Evolutionary conservation across 2,329 filamentous ascomycete species (phyloP).

Genomic region (Pestalotiopsis sp.): DNA sequence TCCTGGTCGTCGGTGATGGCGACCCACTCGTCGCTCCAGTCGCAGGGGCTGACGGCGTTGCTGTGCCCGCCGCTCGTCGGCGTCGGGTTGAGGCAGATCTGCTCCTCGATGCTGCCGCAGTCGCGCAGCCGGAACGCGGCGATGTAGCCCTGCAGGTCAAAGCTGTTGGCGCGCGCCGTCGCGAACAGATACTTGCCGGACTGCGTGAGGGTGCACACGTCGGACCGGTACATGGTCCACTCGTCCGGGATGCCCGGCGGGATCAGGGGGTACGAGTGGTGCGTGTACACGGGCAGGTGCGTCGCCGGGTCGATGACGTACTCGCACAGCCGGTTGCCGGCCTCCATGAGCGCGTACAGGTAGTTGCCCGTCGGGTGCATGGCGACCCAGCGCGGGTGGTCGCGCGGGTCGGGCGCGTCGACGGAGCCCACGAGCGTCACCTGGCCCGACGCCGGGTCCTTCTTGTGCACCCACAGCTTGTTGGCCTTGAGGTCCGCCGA

Average conservation of each 20-base stretch:
- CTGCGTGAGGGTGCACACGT: slow-evolving; percentile 75
- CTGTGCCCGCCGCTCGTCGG: slow-evolving; percentile 86
- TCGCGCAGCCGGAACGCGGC: slow-evolving; percentile 74
- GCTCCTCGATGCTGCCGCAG: slow-evolving; percentile 71
- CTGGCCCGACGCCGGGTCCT: slow-evolving; percentile 56
- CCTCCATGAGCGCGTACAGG: slow-evolving; percentile 86
- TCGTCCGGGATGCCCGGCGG: slow-evolving; percentile 65
- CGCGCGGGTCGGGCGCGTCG: slow-evolving; percentile 68
- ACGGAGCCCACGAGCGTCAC: slow-evolving; percentile 72
- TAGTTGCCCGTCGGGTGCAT: slow-evolving; percentile 78
- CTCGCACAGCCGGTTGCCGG: slow-evolving; percentile 80
- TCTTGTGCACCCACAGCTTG: slow-evolving; percentile 83
- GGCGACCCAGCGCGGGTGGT: slow-evolving; percentile 88
- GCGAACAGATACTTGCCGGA: slow-evolving; percentile 80
- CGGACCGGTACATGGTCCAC: slow-evolving; percentile 74
- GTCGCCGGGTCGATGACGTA: slow-evolving; percentile 77
- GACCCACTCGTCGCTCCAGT: slow-evolving; percentile 87
- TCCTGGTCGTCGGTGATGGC: slow-evolving; percentile 87
- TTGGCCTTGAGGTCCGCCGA: slow-evolving; percentile 78
- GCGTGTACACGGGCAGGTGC: slow-evolving; percentile 77
- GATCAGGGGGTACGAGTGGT: slow-evolving; percentile 76
- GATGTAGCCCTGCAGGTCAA: slow-evolving; percentile 78
- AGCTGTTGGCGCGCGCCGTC: slow-evolving; percentile 77
- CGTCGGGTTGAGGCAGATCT: slow-evolving; percentile 81
- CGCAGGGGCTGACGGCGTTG: slow-evolving; percentile 82